Percentiles rank a stretch among this genome's conserved stretches.
phyloP scores from a whole-genome alignment of 306 rosid genomes.

The Hippophae gyantsensis region DNA sequence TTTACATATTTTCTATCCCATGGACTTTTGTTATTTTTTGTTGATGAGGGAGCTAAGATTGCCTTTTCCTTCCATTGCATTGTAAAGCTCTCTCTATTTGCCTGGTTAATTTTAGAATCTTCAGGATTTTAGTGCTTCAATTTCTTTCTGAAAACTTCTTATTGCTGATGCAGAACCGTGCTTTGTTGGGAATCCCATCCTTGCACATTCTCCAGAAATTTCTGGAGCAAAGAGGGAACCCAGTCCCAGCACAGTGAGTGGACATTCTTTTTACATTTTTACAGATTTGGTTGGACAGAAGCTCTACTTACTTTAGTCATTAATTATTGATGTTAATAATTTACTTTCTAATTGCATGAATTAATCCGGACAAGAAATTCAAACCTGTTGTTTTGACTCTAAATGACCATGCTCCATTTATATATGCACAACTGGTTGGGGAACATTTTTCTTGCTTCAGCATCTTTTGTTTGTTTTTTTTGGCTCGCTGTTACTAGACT shows the following conservation, averaged over 20 bases:
- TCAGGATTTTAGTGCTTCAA: no score
- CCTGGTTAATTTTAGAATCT: no score
- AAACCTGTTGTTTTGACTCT: constrained; percentile 4
- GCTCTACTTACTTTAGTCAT: not conserved
- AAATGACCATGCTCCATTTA: not conserved
- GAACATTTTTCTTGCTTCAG: not conserved
- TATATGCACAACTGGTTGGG: not conserved
- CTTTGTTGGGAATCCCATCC: constrained; percentile 31
- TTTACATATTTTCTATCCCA: no score
- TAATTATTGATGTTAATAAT: constrained; percentile 2
- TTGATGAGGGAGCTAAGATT: no score
- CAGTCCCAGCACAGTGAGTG: constrained; percentile 63
- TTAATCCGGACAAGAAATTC: not conserved
- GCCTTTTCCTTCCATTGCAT: no score
- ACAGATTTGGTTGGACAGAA: constrained; percentile 5
- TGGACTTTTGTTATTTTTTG: no score
- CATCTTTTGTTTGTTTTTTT: no score
- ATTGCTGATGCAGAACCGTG: constrained; percentile 54
- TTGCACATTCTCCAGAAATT: constrained; percentile 43
- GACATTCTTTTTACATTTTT: constrained; percentile 13
- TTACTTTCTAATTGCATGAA: not conserved
- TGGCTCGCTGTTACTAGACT: no score
- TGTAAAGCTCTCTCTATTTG: no score
- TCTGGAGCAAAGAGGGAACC: constrained; percentile 46
- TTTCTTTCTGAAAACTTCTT: constrained; percentile 22